These are phyloP conservation scores for Diaporthe citri DNA, from an alignment of 2,329 filamentous ascomycete genomes.

Conservation along the genomic window DNA sequence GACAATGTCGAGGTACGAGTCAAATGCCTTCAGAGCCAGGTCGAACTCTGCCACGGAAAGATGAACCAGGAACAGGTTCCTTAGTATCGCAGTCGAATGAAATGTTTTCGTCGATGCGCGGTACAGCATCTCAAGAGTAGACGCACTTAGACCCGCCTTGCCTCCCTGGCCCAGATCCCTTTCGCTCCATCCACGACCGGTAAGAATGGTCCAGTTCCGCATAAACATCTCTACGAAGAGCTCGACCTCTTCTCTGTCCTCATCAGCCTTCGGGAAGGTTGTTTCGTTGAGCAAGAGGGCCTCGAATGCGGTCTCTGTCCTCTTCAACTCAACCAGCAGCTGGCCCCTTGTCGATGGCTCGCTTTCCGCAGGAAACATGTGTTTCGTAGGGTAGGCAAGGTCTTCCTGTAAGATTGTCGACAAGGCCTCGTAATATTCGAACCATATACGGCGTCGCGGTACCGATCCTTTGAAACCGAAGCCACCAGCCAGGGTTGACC, in stretches of 20 bases:
- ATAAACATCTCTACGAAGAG: slow-evolving; percentile 84
- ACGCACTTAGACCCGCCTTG: slow-evolving; percentile 79
- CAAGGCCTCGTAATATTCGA: slow-evolving; percentile 84
- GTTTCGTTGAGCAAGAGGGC: slow-evolving; percentile 81
- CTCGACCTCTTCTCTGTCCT: slow-evolving; percentile 84
- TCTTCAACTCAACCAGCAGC: slow-evolving; percentile 82
- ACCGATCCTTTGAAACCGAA: slow-evolving; percentile 71
- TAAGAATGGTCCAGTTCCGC: slow-evolving; percentile 86
- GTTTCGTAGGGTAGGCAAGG: slow-evolving; percentile 69
- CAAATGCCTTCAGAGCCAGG: slow-evolving; percentile 88
- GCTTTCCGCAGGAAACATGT: slow-evolving; percentile 54
- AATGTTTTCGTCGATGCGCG: slow-evolving; percentile 93
- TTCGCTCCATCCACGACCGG: slow-evolving; percentile 84
- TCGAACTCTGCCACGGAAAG: slow-evolving; percentile 91
- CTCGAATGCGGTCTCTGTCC: slow-evolving; percentile 85
- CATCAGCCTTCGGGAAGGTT: slow-evolving; percentile 85
- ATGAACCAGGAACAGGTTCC: slow-evolving; percentile 90
- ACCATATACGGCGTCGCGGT: slow-evolving; percentile 80
- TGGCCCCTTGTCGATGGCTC: slow-evolving; percentile 70
- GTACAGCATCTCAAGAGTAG: slow-evolving; percentile 89
- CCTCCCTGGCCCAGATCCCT: slow-evolving; percentile 85
- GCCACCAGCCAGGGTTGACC: slow-evolving; percentile 63
- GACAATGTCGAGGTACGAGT: slow-evolving; percentile 91
- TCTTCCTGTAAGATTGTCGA: slow-evolving; percentile 80
- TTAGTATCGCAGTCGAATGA: slow-evolving; percentile 90